Evolutionary conservation across 805 yeast species (phyloP), one percentile per base, ranked within the genome.

Genomic region (Wickerhamomyces ciferrii): DNA sequence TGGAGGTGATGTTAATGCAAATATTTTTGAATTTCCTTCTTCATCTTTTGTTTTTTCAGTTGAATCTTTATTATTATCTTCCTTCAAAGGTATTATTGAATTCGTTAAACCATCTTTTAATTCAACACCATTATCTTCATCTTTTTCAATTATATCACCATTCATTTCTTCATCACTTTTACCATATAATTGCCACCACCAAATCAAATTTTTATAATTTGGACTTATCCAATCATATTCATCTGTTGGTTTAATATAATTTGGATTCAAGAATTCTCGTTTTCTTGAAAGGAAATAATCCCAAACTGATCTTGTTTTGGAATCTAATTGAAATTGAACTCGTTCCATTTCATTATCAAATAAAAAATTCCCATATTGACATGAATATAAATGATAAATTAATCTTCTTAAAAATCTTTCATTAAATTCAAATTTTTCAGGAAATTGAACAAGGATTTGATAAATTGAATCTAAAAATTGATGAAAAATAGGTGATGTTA

Each of bases 351-450:
- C 97, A 40, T 77, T 75, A 58, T 94, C 84, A 53, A 78, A 81
- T 44, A 94, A 62, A 56, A 94, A 94, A 1, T 96, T 82, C 3
- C 98, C 98, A 65, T 90, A 94, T 63, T 94, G 98, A 56, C 98
- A 90, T 1, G 97, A 87, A 59, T 90, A 88, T 42, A 86, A 68
- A 62, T 94, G 98, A 61, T 94, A 94, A 19, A 89, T 74, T 46
- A 94, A 69, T 43, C 98, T 69, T 53, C 96, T 77, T 52, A 94
- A 63, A 56, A 94, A 89, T 44, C 97, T 68, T 62, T 91, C 96
- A 59, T 91, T 90, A 66, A 83, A 91, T 65, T 92, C 96, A 63
- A 94, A 94, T 41, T 71, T 67, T 1, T 68, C 57, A 0, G 96
- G 96, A 53, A 78, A 74, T 59, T 89, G 96, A 8, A 80, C 64